phyloP scores from a whole-genome alignment of 2,329 filamentous ascomycete genomes.

The Aspergillus sp. region DNA sequence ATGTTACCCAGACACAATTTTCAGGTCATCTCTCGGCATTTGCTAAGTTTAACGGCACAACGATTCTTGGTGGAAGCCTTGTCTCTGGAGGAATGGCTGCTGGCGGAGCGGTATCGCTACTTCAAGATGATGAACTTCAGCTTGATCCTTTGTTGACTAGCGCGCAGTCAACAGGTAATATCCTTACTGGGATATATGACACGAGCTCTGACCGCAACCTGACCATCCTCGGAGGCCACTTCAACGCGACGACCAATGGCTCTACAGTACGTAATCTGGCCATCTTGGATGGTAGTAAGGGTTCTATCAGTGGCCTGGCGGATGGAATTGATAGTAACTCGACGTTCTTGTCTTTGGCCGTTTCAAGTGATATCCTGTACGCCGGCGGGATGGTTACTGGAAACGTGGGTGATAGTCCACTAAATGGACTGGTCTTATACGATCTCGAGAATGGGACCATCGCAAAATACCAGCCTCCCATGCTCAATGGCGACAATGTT shows the following conservation, averaged over 20 bases:
- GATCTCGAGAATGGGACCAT: constrained; percentile 68
- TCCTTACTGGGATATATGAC: constrained; percentile 79
- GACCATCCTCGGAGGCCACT: constrained; percentile 86
- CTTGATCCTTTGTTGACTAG: constrained; percentile 51
- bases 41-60: constrained; percentile 56
- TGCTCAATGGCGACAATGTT: constrained; percentile 67
- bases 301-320: constrained; percentile 67
- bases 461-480: constrained; percentile 67
- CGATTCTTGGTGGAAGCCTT: constrained; percentile 81
- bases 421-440: constrained; percentile 78
- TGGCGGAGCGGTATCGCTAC: constrained; percentile 69
- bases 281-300: constrained; percentile 75
- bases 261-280: constrained; percentile 75
- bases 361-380: constrained; percentile 68
- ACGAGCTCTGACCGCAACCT: constrained; percentile 68
- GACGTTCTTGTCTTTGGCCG: constrained; percentile 69
- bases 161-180: constrained; percentile 23
- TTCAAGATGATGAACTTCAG: constrained; percentile 36
- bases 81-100: constrained; percentile 71
- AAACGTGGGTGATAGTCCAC: constrained; percentile 55
- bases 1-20: constrained; percentile 63
- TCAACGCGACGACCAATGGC: constrained; percentile 67
- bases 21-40: constrained; percentile 71
- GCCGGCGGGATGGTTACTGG: constrained; percentile 81
- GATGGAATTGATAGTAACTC: constrained; percentile 67